These are phyloP conservation scores for Pittosporum tobira DNA, from an alignment of 129 eudicot species.

Conservation along the genomic window DNA sequence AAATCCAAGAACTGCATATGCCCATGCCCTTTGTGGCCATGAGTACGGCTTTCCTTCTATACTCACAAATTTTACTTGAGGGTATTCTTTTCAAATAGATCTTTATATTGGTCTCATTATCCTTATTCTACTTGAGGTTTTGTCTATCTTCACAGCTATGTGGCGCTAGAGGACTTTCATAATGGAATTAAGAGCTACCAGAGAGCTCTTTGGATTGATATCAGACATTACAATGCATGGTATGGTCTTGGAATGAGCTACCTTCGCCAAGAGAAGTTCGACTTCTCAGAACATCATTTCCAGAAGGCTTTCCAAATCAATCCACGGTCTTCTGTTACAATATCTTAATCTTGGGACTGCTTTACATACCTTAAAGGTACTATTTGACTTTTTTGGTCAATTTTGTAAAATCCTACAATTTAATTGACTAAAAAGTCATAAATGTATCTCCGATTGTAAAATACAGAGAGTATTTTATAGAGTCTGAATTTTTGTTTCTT, in stretches of 20 bases:
- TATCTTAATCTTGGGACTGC: constrained; percentile 97
- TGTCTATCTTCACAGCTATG: constrained; percentile 42
- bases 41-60: constrained; percentile 45
- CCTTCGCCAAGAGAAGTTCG: constrained; percentile 94
- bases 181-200: constrained; percentile 85
- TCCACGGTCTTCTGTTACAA: constrained; percentile 84
- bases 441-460: too few relatives aligned
- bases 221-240: constrained; percentile 97
- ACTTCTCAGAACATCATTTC: constrained; percentile 95
- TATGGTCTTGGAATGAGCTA: constrained; percentile 97
- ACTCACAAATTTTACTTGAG: not conserved
- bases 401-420: too few relatives aligned
- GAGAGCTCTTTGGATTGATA: constrained; percentile 70
- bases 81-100: not conserved
- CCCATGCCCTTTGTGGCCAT: constrained; percentile 99
- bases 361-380: constrained; percentile 89
- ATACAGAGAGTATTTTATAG: not conserved
- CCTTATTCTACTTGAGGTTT: not conserved
- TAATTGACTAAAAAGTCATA: too few relatives aligned
- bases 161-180: constrained; percentile 89
- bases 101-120: not conserved
- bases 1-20: constrained; percentile 82
- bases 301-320: constrained; percentile 78
- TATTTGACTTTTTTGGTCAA: too few relatives aligned
- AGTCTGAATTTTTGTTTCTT: not conserved